Conservation (phyloP, 345 rosid species). For the Citrus trifoliata region DNA sequence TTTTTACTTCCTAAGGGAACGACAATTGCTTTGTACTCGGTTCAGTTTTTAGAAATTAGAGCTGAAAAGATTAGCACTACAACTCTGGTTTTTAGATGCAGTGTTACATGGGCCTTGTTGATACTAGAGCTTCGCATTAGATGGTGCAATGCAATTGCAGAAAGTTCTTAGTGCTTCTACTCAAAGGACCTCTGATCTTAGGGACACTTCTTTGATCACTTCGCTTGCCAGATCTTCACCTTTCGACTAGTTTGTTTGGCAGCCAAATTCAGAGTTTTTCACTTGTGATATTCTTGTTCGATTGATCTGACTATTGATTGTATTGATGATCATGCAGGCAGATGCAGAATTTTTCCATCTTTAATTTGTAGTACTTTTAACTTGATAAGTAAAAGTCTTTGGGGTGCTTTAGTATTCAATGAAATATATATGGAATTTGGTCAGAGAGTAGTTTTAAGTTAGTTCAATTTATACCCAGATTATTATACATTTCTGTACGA, state of each 20-base stretch:
- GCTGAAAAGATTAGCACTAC: neutral
- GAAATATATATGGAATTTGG: neutral
- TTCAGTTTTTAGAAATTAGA: neutral
- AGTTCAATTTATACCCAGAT: neutral
- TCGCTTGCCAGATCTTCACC: neutral
- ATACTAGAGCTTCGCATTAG: too few relatives aligned
- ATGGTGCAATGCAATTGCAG: neutral
- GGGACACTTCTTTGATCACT: neutral
- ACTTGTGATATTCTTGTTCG: neutral
- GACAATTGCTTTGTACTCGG: neutral
- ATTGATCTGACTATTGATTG: neutral
- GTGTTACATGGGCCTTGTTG: neutral
- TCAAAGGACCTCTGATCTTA: neutral
- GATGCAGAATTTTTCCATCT: neutral
- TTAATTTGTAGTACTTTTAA: neutral
- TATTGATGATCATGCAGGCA: too few relatives aligned
- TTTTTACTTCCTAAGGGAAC: neutral
- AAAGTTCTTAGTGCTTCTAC: neutral
- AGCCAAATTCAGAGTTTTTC: neutral
- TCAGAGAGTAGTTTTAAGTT: neutral
- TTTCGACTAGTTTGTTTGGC: neutral
- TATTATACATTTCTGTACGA: neutral
- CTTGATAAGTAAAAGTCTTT: neutral
- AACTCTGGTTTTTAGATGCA: neutral
- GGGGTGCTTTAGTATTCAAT: neutral